Percentiles rank a stretch among this genome's conserved stretches.
Evolutionary conservation across 257 asterid genomes (phyloP).

Genomic region (Rubia yunnanensis): DNA sequence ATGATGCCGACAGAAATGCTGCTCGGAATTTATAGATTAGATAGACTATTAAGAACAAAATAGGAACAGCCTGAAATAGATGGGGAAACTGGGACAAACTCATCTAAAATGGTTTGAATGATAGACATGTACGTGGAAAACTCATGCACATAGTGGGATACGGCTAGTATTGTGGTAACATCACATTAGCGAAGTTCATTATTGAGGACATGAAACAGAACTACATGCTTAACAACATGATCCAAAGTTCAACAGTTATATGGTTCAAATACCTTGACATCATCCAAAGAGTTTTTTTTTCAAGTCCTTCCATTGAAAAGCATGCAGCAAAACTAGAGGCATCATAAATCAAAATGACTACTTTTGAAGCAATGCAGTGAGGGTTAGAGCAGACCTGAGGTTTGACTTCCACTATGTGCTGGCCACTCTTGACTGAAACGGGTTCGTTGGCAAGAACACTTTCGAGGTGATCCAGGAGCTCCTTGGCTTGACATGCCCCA

Average conservation of each 20-base stretch:
- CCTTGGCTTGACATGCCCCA: constrained; percentile 78
- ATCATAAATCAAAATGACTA: neutral
- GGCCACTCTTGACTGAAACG: constrained; percentile 76
- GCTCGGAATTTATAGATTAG: too few species aligned
- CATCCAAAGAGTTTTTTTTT: neutral
- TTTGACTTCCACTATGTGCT: constrained; percentile 67
- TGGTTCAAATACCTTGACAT: neutral
- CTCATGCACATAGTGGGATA: neutral
- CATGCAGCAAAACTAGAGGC: neutral
- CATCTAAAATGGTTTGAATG: neutral
- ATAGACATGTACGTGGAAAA: neutral
- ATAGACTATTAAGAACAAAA: too few species aligned
- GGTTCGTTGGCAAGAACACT: constrained; percentile 85
- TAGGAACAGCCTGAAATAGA: too few species aligned
- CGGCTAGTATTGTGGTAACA: too few species aligned
- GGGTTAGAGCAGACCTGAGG: constrained; percentile 53
- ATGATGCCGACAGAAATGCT: too few species aligned
- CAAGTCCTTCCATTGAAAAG: neutral
- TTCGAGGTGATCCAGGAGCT: constrained; percentile 75
- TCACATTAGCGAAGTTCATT: too few species aligned
- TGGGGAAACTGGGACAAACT: neutral
- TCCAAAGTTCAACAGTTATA: neutral
- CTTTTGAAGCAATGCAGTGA: neutral
- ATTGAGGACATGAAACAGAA: too few species aligned
- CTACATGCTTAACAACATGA: neutral